Conservation (phyloP, 345 rosid species). For the Hypericum perforatum region DNA sequence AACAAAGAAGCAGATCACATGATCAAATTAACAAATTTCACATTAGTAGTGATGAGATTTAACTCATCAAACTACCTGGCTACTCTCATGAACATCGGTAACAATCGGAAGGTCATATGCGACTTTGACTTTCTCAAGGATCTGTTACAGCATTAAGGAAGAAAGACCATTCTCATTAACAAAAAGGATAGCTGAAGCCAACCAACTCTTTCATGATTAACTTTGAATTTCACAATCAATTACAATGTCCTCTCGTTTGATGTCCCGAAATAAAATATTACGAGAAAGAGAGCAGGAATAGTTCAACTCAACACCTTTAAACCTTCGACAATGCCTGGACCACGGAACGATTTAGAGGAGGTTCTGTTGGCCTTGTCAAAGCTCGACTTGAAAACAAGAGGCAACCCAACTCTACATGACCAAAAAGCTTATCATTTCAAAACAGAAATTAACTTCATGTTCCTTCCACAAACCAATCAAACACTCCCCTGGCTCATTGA, state of each 20-base stretch:
- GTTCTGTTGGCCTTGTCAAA: constrained; percentile 97
- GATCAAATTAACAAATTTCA: no score
- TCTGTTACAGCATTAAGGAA: constrained; percentile 38
- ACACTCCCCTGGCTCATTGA: no score
- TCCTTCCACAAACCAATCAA: no score
- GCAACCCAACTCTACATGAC: constrained; percentile 67
- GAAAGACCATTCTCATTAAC: not conserved
- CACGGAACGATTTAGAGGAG: constrained; percentile 89
- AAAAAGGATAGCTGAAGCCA: no score
- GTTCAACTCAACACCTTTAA: constrained; percentile 44
- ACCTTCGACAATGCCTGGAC: constrained; percentile 91
- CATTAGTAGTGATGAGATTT: no score
- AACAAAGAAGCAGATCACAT: no score
- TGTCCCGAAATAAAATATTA: not conserved
- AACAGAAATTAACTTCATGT: no score
- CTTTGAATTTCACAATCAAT: no score
- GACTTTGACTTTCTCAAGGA: constrained; percentile 89
- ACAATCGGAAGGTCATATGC: constrained; percentile 78
- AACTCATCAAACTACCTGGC: constrained; percentile 41
- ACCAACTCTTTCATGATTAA: not conserved
- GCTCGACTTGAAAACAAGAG: constrained; percentile 87
- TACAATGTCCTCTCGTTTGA: no score
- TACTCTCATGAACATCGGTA: constrained; percentile 87
- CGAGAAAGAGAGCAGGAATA: not conserved
- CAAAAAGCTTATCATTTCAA: not conserved